Conservation (phyloP, 2,329 filamentous ascomycete genomes). For the Penicillium digitatum region DNA sequence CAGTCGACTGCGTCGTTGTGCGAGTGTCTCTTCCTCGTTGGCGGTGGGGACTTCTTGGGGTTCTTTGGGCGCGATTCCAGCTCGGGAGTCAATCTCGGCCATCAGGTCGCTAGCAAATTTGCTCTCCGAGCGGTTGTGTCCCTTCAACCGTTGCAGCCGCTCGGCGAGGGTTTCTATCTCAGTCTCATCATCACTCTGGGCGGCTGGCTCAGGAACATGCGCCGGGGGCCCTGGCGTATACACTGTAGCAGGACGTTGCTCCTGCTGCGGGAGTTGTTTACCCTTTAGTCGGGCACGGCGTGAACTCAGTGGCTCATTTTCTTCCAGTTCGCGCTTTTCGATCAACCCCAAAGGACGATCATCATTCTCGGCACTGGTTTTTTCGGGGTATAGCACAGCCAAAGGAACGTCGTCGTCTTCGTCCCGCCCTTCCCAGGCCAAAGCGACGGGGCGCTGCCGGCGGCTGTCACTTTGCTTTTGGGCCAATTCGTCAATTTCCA, state of each 20-base stretch:
- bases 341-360: slow-evolving; percentile 46
- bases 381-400: slow-evolving; percentile 67
- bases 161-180: slow-evolving; percentile 48
- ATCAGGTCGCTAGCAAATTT: slow-evolving; percentile 46
- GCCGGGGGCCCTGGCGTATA: slow-evolving; percentile 26
- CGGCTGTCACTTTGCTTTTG: slow-evolving; percentile 71
- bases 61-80: slow-evolving; percentile 23
- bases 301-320: slow-evolving; percentile 81
- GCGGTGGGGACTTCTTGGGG: slow-evolving; percentile 17
- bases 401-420: slow-evolving; percentile 84
- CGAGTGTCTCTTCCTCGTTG: slow-evolving; percentile 45
- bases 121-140: slow-evolving; percentile 33
- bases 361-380: slow-evolving; percentile 31
- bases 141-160: slow-evolving; percentile 41
- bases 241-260: slow-evolving; percentile 35
- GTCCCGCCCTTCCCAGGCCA: slow-evolving; percentile 76
- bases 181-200: slow-evolving; percentile 36
- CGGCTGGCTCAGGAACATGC: slow-evolving; percentile 23
- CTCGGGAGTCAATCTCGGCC: slow-evolving; percentile 37
- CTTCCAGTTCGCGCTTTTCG: slow-evolving; percentile 76
- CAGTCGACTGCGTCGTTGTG: slow-evolving; percentile 44
- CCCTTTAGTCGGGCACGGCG: slow-evolving; percentile 73
- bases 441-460: slow-evolving; percentile 70
- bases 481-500: slow-evolving; percentile 86
- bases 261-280: slow-evolving; percentile 39